Base-by-base conservation (phyloP, 1,284 basidiomycete species). In the Fomes fomentarius region DNA sequence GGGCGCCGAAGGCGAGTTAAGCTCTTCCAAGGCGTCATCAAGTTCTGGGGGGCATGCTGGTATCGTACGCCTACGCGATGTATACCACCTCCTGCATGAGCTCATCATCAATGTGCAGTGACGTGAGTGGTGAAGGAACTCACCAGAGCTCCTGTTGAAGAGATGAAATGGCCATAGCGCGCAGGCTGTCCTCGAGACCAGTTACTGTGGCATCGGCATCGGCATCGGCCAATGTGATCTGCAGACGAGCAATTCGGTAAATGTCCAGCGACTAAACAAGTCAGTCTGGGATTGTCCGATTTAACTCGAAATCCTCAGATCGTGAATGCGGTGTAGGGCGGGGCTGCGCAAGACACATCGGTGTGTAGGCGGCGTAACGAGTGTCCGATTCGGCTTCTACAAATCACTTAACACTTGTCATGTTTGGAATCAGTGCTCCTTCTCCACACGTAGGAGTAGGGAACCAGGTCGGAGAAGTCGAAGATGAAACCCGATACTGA, bases 21-120 rank as follows among this genome's bases (percentile, higher is more conserved):
- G n/a, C 21, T 31, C 31, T 45, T 15, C 19, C n/a, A 44, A 31
- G 19, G 10, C 30, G 22, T 44, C 47, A 22, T 31, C 37, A 39
- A 48, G 53, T 30, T 19, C 38, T 11, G 38, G 30, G 26, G 22
- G 14, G 42, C 40, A 52, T 43, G 53, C 57, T 21, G 50, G 43
- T 55, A 52, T 46, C 43, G 33, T 52, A 52, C 50, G 41, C 54
- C 47, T 26, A 19, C 30, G 21, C 14, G 22, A 49, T 14, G 39
- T 24, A 35, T 37, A 37, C 2, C 7, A 40, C n/a, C 47, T 28
- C 14, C 39, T 45, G 35, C 44, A 42, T 46, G 33, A 44, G 6
- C 35, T 48, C 39, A 47, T 35, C 47, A 39, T 19, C n/a, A 46
- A 33, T 21, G 22, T n/a, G 34, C n/a, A n/a, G 42, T 56, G 54